A percentile compares a stretch with the other conserved stretches of the same genome.
Conservation (phyloP, 2,329 filamentous ascomycete genomes). For the Beauveria medogensis region DNA sequence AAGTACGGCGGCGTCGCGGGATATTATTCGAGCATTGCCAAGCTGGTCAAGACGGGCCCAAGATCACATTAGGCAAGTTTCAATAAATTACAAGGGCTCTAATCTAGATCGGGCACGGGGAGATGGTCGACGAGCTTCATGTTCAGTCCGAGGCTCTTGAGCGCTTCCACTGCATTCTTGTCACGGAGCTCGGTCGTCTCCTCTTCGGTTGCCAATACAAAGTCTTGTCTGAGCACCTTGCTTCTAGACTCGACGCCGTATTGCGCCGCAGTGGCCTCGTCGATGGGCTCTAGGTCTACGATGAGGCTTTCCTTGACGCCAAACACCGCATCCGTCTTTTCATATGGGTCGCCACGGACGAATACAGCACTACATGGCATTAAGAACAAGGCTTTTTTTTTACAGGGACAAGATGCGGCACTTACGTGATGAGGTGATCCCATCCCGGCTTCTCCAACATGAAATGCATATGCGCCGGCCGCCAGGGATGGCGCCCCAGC, state of each 20-base stretch:
- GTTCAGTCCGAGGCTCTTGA: constrained; percentile 57
- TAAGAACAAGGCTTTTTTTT: neutral
- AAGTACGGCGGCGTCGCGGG: constrained; percentile 49
- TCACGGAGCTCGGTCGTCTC: constrained; percentile 61
- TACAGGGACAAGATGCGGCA: constrained; percentile 17
- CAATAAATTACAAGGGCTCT: neutral
- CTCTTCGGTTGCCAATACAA: constrained; percentile 65
- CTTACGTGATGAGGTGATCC: constrained; percentile 76
- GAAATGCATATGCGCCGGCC: constrained; percentile 77
- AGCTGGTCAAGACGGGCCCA: constrained; percentile 45
- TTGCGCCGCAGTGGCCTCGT: constrained; percentile 45
- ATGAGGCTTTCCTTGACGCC: constrained; percentile 75
- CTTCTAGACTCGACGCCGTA: constrained; percentile 58
- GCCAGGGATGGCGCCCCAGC: constrained; percentile 66
- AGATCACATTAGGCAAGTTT: neutral
- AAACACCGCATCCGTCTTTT: constrained; percentile 78
- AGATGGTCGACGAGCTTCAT: constrained; percentile 67
- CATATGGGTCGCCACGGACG: constrained; percentile 69
- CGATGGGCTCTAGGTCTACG: constrained; percentile 50
- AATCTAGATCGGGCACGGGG: constrained; percentile 60
- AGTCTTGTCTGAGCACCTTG: constrained; percentile 62
- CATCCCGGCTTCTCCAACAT: constrained; percentile 78
- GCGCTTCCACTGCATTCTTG: constrained; percentile 54
- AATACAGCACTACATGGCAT: constrained; percentile 56
- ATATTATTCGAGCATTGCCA: constrained; percentile 51